Evolutionary conservation across 163 green algal genomes (phyloP), one percentile per base, ranked within the genome.

Genomic region (Chlamydomonas reinhardtii): DNA sequence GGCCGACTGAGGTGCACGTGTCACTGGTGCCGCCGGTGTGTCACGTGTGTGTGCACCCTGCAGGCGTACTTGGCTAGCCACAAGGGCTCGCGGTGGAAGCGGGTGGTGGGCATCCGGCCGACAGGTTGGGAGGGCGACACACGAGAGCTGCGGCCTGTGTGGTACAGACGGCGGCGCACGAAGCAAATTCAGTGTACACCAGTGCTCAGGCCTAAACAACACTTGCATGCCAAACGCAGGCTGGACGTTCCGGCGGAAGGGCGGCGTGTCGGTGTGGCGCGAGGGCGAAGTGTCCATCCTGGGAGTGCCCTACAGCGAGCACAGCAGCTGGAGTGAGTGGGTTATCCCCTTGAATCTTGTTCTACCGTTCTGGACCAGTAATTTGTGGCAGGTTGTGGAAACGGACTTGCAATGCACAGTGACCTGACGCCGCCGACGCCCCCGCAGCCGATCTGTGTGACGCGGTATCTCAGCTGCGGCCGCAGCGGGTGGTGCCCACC

Each of bases 291-390:
- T 89, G 17, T 32, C 69, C 2, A 54, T 92, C 29, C 31, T 88
- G 4, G 81, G 89, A 17, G 89, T 99, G 39, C 96, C 96, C 4
- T 99, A 99, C 92, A 95, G 87, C 24, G 96, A 99, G 94, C 96
- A 99, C 91, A 87, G 82, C 72, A 76, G 61, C 72, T 87, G 82
- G 82, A 82, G 81, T 80, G 54, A 76, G 71, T 69, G 20, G 37
- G 56, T 24, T n/a, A n/a, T n/a, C 37, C 14, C 5, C 24, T 65
- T 1, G 59, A 65, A n/a, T n/a, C n/a, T n/a, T n/a, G n/a, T n/a
- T n/a, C n/a, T n/a, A n/a, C n/a, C n/a, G n/a, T n/a, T n/a, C n/a
- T n/a, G n/a, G n/a, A n/a, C n/a, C n/a, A n/a, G n/a, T n/a, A n/a
- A n/a, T n/a, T n/a, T n/a, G n/a, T n/a, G n/a, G n/a, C n/a, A n/a